Evolutionary conservation across 2,329 filamentous ascomycete species (phyloP), one percentile per base, ranked within the genome.

Genomic region (Hortaea werneckii): DNA sequence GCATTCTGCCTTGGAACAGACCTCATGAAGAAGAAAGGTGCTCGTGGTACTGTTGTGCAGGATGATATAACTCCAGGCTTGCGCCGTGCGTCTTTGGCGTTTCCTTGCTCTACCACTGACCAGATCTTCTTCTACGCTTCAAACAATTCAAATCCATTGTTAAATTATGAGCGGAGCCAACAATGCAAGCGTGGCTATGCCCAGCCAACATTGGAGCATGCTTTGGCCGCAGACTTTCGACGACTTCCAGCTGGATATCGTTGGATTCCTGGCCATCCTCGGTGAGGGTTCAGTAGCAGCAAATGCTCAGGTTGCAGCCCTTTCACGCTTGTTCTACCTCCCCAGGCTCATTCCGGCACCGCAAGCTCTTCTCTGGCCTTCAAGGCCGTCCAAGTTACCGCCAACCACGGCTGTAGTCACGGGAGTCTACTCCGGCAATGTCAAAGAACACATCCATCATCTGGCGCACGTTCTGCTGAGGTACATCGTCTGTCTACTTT

Each of bases 261-360:
- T 77, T 48, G 73, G 73, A 57, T 75, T 75, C 55, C 68, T 76
- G n/a, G 72, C 72, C 47, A 71, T 76, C 50, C 59, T 75, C 28
- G 72, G 72, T 40, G 72, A 75, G 58, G 70, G 71, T 60, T 72
- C 67, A 41, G 66, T 75, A 20, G 60, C 70, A 5, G 67, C 70
- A 37, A 74, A 72, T 51, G 70, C 72, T 12, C 70, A 74, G 55
- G 70, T 75, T 20, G 67, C 70, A 5, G 71, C 71, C 0, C 62
- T 75, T 5, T 74, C 72, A 8, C 64, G 58, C 55, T 69, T 72
- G 55, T 70, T 71, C 51, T 73, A 69, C 50, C 58, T 75, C 5
- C 72, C 72, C 32, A 67, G 72, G 35, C 63, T 75, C 34, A 61
- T 75, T 9, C 72, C 72, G 26, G 72, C 72, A 5, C 72, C 72